phyloP scores from a whole-genome alignment of 148 eudicot species.

The Diospyros kaki region DNA sequence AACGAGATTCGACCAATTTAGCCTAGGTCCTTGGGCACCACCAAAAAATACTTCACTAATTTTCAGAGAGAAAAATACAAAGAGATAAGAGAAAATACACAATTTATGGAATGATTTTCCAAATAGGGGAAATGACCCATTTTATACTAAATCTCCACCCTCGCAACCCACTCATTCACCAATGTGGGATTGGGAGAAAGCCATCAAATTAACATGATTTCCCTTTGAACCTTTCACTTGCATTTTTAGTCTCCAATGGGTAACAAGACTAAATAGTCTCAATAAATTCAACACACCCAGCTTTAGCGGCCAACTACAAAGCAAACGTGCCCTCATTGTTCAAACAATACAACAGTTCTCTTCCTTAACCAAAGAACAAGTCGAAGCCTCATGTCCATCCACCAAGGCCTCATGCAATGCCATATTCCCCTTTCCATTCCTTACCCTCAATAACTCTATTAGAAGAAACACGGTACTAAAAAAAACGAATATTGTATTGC shows the following conservation, averaged over 20 bases:
- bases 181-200: no score
- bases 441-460: not conserved
- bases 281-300: not conserved
- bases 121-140: no score
- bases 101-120: no score
- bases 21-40: no score
- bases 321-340: conserved; percentile 4
- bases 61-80: no score
- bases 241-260: not conserved
- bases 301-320: not conserved
- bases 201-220: not conserved
- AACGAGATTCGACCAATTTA: no score
- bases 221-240: not conserved
- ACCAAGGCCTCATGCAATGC: conserved; percentile 9
- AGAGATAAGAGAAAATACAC: no score
- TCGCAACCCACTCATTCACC: no score
- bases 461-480: no score
- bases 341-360: not conserved
- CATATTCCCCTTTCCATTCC: not conserved
- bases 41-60: no score
- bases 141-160: no score
- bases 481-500: no score
- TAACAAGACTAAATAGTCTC: not conserved
- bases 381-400: not conserved
- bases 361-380: not conserved